Evolutionary conservation across 2,329 filamentous ascomycete genomes (phyloP).

Genomic region (Alternaria arborescens): DNA sequence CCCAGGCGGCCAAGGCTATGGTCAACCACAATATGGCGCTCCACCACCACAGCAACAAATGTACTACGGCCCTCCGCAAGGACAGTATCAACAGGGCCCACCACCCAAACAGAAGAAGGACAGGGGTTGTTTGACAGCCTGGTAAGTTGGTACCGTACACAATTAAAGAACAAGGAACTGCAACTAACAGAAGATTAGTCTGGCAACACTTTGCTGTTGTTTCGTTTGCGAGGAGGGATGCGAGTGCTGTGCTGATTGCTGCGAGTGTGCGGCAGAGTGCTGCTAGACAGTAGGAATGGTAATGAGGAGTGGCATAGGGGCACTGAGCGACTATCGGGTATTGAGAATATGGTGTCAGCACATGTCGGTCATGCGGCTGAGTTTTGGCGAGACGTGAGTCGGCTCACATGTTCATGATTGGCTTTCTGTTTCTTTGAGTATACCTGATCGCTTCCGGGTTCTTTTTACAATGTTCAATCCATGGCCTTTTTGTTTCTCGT

Average conservation of each 20-base stretch:
- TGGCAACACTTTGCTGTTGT: slow-evolving; percentile 65
- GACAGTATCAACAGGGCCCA: slow-evolving; percentile 61
- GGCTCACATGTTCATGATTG: not conserved
- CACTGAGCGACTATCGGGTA: not conserved
- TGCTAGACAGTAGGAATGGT: not conserved
- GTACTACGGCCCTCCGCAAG: slow-evolving; percentile 39
- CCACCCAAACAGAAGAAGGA: slow-evolving; percentile 59
- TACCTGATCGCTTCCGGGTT: not conserved
- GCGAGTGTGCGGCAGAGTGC: slow-evolving; percentile 53
- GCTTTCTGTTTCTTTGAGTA: not conserved
- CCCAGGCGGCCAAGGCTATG: slow-evolving; percentile 18
- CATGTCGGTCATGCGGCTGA: not conserved
- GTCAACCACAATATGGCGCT: slow-evolving; percentile 31
- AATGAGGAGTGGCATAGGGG: not conserved
- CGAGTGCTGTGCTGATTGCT: slow-evolving; percentile 70
- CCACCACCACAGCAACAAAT: slow-evolving; percentile 38
- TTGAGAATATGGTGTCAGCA: not conserved
- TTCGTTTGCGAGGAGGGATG: slow-evolving; percentile 71
- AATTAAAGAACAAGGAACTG: not conserved
- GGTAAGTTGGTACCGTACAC: slow-evolving; percentile 25
- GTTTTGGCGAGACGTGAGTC: not conserved
- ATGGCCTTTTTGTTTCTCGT: not conserved
- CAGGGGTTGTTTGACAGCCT: slow-evolving; percentile 42
- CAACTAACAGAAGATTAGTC: slow-evolving; percentile 25
- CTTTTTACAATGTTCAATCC: not conserved